These are phyloP conservation scores for Cladophialophora bantiana DNA, from an alignment of 2,329 filamentous ascomycete genomes.

Conservation along the genomic window DNA sequence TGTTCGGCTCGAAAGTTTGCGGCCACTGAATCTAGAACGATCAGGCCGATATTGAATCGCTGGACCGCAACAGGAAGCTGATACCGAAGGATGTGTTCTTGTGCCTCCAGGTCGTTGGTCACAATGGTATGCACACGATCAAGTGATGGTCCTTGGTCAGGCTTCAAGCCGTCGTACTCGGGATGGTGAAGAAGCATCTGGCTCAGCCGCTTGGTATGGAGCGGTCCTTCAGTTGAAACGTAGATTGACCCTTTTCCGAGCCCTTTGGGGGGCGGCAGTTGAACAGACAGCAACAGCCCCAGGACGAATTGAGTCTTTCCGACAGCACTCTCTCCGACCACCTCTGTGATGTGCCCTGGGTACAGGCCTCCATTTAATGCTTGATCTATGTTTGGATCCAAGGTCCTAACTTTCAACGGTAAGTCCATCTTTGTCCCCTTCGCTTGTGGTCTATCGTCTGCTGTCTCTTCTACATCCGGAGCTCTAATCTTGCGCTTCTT, in stretches of 20 bases:
- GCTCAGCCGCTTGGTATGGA: constrained; percentile 79
- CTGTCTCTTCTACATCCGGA: constrained; percentile 41
- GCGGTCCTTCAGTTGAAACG: constrained; percentile 87
- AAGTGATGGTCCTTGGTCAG: constrained; percentile 66
- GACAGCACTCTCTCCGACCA: constrained; percentile 88
- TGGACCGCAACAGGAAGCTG: constrained; percentile 86
- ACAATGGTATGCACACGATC: constrained; percentile 80
- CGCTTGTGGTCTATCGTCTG: constrained; percentile 46
- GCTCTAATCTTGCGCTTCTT: constrained; percentile 20
- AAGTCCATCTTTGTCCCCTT: background rate
- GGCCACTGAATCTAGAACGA: constrained; percentile 90
- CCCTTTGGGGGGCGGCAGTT: constrained; percentile 77
- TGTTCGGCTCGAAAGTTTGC: constrained; percentile 94
- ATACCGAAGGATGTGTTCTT: constrained; percentile 92
- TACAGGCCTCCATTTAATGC: constrained; percentile 80
- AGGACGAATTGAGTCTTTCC: constrained; percentile 96
- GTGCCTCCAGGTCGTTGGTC: constrained; percentile 87
- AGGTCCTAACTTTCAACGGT: constrained; percentile 73
- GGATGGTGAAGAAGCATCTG: constrained; percentile 78
- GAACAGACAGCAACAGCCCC: constrained; percentile 80
- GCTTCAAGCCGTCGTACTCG: constrained; percentile 57
- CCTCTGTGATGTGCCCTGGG: constrained; percentile 81
- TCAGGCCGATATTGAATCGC: constrained; percentile 76
- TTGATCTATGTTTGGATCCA: constrained; percentile 75
- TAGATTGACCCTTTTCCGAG: constrained; percentile 81